These are phyloP conservation scores for Mortierella alpina DNA, from an alignment of 192 early-diverging fungal species.

Conservation along the genomic window DNA sequence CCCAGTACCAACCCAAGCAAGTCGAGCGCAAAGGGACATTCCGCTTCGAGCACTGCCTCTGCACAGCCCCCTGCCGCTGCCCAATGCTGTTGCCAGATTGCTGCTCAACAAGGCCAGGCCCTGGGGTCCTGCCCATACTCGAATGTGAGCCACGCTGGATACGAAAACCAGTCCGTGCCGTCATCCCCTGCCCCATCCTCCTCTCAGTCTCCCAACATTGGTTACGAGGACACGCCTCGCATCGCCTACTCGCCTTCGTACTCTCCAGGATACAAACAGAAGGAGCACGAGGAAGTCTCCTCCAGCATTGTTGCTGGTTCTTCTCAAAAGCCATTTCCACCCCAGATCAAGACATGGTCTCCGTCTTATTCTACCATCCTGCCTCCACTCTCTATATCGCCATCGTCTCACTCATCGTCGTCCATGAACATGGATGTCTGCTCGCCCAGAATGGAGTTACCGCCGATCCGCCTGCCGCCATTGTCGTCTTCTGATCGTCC, in stretches of 20 bases:
- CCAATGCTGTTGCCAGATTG: conserved; percentile 51
- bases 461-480: conserved; percentile 28
- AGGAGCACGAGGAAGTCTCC: not conserved
- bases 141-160: conserved; percentile 39
- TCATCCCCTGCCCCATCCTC: not conserved
- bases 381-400: not conserved
- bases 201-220: conserved; percentile 1
- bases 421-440: conserved; percentile 23
- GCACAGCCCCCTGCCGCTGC: conserved; percentile 19
- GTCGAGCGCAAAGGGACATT: not conserved
- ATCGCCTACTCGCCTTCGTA: conserved; percentile 49
- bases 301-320: not conserved
- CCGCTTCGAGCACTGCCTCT: not conserved
- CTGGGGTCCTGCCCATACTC: conserved; percentile 39
- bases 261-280: conserved; percentile 24
- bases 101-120: conserved; percentile 40
- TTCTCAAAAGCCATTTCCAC: not conserved
- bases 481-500: not conserved
- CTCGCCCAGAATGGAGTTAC: conserved; percentile 23
- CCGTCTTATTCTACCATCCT: not conserved
- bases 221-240: conserved; percentile 7
- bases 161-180: conserved; percentile 16
- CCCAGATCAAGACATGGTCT: conserved; percentile 1
- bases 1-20: not conserved
- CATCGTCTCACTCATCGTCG: conserved; percentile 1